These are phyloP conservation scores for Aspergillus persii DNA, from an alignment of 2,329 filamentous ascomycete genomes.

Conservation along the genomic window DNA sequence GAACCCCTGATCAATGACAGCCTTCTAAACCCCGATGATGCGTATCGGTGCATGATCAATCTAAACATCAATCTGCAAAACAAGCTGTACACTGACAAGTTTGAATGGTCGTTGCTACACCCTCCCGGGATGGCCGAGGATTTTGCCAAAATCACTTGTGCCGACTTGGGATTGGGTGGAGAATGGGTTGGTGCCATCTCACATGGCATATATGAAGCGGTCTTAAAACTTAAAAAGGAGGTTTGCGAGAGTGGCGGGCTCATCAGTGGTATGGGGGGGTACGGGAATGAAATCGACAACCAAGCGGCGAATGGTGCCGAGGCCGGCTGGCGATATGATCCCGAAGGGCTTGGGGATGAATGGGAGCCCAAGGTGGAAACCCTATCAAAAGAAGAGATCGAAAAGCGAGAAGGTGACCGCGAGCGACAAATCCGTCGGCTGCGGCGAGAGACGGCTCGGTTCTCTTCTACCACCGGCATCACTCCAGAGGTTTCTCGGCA, in stretches of 20 bases:
- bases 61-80: slow-evolving; percentile 90
- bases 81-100: slow-evolving; percentile 91
- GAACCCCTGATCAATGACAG: slow-evolving; percentile 59
- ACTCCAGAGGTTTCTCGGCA: slow-evolving; percentile 67
- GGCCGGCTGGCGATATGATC: slow-evolving; percentile 93
- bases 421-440: slow-evolving; percentile 86
- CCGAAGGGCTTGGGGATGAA: slow-evolving; percentile 78
- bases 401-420: slow-evolving; percentile 91
- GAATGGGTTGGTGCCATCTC: slow-evolving; percentile 95
- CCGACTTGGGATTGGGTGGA: slow-evolving; percentile 81
- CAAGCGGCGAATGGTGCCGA: slow-evolving; percentile 79
- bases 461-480: slow-evolving; percentile 83
- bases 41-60: slow-evolving; percentile 87
- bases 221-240: slow-evolving; percentile 90
- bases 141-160: slow-evolving; percentile 89
- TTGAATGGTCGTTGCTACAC: slow-evolving; percentile 94
- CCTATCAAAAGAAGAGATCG: slow-evolving; percentile 92
- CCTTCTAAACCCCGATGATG: slow-evolving; percentile 85
- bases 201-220: slow-evolving; percentile 95
- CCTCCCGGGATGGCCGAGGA: slow-evolving; percentile 87
- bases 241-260: slow-evolving; percentile 88
- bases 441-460: slow-evolving; percentile 85
- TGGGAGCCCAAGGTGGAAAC: slow-evolving; percentile 82
- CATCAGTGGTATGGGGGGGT: slow-evolving; percentile 68
- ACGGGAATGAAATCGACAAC: slow-evolving; percentile 75